Percentiles rank a stretch among this genome's conserved stretches.
phyloP scores from a whole-genome alignment of 108 stramenopile species.

The Nitzschia sp. region DNA sequence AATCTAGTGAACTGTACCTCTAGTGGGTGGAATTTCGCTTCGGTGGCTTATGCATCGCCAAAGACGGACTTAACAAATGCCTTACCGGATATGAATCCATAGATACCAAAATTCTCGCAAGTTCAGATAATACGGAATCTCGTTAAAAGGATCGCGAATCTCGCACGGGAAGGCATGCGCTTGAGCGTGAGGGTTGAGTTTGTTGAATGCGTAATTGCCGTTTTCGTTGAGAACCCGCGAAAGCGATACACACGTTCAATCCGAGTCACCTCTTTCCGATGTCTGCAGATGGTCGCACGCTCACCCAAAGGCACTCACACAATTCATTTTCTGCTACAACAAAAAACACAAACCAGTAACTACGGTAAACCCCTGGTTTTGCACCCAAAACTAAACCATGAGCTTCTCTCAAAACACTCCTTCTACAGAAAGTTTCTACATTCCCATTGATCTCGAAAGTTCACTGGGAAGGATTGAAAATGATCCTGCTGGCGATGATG shows the following conservation, averaged over 20 bases:
- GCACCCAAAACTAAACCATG: neutral
- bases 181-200: neutral
- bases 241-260: neutral
- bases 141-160: neutral
- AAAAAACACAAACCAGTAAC: neutral
- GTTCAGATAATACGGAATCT: neutral
- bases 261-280: neutral
- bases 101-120: too few relatives aligned
- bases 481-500: constrained; percentile 2
- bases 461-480: constrained; percentile 36
- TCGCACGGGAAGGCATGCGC: neutral
- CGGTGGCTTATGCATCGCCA: neutral
- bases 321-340: neutral
- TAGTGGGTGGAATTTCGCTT: neutral
- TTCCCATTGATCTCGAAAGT: constrained; percentile 26
- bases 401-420: neutral
- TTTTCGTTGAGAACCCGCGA: constrained; percentile 1
- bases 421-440: neutral
- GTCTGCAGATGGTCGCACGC: neutral
- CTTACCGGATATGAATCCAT: too few relatives aligned
- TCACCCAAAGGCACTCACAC: neutral
- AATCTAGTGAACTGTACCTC: constrained; percentile 1
- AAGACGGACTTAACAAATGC: neutral
- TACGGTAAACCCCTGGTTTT: neutral
- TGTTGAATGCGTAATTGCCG: neutral